Evolutionary conservation across 1,284 basidiomycete species (phyloP), one percentile per base, ranked within the genome.

Genomic region (Tremellales sp.): DNA sequence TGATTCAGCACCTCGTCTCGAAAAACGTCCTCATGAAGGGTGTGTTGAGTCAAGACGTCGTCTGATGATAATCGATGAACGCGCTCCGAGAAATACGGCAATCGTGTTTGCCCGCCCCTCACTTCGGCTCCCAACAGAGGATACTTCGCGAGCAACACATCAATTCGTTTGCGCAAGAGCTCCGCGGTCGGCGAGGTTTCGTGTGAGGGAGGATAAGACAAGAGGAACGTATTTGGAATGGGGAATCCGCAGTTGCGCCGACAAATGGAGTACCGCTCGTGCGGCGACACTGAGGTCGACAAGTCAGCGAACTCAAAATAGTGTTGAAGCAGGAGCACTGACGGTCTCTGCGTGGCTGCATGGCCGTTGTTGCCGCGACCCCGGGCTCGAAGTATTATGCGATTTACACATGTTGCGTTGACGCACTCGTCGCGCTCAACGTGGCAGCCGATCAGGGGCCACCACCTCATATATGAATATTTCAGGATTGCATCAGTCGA

Each of bases 211-310:
- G n/a, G n/a, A 44, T 65, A 68, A 3, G 53, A 43, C 4, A 59
- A 47, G 23, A 63, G 43, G 19, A 57, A 44, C 12, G 56, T 43
- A 31, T 65, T 54, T 12, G 54, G 37, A 15, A 56, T 53, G 8
- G 60, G 55, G 15, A 53, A 57, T 3, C 61, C 62, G 1, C 49
- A 45, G 47, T 61, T 61, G 12, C 60, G 56, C 13, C 66, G 58
- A 21, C 55, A 51, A 17, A 65, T 53, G 35, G 52, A 53, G 54
- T 52, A 66, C 17, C 62, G 60, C 40, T 68, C 64, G 42, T 62
- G 61, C 23, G 54, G 45, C 17, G 61, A 55, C 22, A 62, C 61
- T 63, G 48, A 8, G n/a, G n/a, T n/a, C n/a, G n/a, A 22, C 19
- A 10, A 3, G 15, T 40, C 39, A 40, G 39, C 39, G 13, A 39